These are phyloP conservation scores for Lodderomyces jiufengensis DNA, from an alignment of 1,139 yeast genomes.

Conservation along the genomic window DNA sequence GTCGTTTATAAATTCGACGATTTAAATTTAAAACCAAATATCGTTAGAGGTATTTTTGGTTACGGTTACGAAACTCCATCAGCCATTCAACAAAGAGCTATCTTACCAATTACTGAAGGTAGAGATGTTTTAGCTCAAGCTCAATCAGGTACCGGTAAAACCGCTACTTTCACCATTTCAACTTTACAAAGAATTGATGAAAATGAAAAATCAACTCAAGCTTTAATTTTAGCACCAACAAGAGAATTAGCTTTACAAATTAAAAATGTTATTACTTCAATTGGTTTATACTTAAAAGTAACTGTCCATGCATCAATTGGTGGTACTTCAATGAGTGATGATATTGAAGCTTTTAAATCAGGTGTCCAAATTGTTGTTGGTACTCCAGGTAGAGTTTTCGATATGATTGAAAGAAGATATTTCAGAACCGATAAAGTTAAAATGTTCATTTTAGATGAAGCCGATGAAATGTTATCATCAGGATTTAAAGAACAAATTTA, in stretches of 20 bases:
- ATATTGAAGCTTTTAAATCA: slow-evolving; percentile 83
- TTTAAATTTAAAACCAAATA: slow-evolving; percentile 72
- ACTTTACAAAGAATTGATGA: slow-evolving; percentile 92
- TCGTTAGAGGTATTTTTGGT: slow-evolving; percentile 89
- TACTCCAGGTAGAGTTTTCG: slow-evolving; percentile 98
- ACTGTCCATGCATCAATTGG: slow-evolving; percentile 98
- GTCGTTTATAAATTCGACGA: slow-evolving; percentile 89
- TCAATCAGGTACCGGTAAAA: slow-evolving; percentile 99
- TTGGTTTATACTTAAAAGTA: slow-evolving; percentile 91
- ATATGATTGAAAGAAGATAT: slow-evolving; percentile 93
- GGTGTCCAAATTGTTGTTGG: slow-evolving; percentile 98
- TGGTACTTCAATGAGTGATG: slow-evolving; percentile 92
- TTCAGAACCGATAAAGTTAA: slow-evolving; percentile 86
- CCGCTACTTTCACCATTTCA: slow-evolving; percentile 97
- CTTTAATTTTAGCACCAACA: slow-evolving; percentile 96
- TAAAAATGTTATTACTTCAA: slow-evolving; percentile 90
- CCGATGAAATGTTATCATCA: slow-evolving; percentile 96
- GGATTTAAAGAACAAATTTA: slow-evolving; percentile 98
- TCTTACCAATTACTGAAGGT: slow-evolving; percentile 92
- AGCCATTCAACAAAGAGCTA: slow-evolving; percentile 98
- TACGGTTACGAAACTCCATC: slow-evolving; percentile 98
- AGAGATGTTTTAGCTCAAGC: slow-evolving; percentile 98
- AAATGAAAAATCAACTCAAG: slow-evolving; percentile 77
- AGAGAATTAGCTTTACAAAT: slow-evolving; percentile 98
- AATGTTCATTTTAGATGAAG: slow-evolving; percentile 98